These are phyloP conservation scores for Myrmaecium sp. DNA, from an alignment of 2,329 filamentous ascomycete species.

Conservation along the genomic window DNA sequence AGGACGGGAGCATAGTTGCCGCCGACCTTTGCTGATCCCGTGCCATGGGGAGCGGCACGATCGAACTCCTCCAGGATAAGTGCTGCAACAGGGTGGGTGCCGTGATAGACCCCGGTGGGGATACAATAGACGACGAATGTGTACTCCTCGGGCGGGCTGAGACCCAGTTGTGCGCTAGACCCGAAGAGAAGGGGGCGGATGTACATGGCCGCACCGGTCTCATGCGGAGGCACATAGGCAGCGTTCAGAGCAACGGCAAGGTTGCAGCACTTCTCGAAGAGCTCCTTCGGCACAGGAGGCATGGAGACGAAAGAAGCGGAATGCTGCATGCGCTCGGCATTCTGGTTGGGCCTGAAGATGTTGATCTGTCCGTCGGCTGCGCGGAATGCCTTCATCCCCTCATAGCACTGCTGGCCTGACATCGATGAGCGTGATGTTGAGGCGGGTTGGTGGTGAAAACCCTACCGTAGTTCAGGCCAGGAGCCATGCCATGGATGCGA, in stretches of 20 bases:
- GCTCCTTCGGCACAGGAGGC: constrained; percentile 57
- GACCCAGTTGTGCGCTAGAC: constrained; percentile 67
- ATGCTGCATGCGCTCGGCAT: constrained; percentile 70
- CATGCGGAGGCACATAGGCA: constrained; percentile 76
- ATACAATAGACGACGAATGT: constrained; percentile 80
- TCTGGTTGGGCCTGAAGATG: constrained; percentile 76
- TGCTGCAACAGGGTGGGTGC: constrained; percentile 69
- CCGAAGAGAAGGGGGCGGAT: constrained; percentile 81
- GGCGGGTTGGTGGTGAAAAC: constrained; percentile 4
- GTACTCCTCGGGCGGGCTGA: constrained; percentile 81
- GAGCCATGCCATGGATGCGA: constrained; percentile 85
- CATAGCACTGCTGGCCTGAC: constrained; percentile 73
- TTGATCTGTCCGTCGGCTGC: constrained; percentile 53
- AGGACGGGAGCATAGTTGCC: constrained; percentile 93
- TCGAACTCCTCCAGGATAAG: constrained; percentile 88
- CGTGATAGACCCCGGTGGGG: constrained; percentile 89
- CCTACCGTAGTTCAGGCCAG: constrained; percentile 71
- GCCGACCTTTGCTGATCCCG: constrained; percentile 81
- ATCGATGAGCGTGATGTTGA: too few species aligned
- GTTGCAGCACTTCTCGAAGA: constrained; percentile 61
- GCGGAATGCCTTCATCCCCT: constrained; percentile 95
- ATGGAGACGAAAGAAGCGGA: constrained; percentile 72
- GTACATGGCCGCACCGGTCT: constrained; percentile 82
- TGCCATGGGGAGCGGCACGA: constrained; percentile 78
- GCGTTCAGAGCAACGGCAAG: constrained; percentile 79